Percentiles rank a stretch among this genome's conserved stretches.
These are phyloP conservation scores for Neurospora sp. DNA, from an alignment of 2,329 filamentous ascomycete species.

Conservation along the genomic window DNA sequence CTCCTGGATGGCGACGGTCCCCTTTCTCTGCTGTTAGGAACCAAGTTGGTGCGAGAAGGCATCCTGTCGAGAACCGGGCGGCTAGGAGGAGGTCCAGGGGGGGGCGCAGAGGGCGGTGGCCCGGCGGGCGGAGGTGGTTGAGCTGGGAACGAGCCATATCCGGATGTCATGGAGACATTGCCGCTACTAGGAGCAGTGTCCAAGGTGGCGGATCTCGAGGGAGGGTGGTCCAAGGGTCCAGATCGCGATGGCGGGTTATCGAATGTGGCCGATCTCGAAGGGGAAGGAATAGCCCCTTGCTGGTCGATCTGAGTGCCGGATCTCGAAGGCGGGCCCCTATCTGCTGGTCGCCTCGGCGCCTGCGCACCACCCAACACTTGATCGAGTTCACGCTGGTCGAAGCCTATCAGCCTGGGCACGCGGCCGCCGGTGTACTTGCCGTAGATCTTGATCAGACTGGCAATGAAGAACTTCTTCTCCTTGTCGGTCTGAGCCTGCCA, in stretches of 20 bases:
- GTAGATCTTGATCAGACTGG: conserved; percentile 91
- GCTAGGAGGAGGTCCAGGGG: conserved; percentile 15
- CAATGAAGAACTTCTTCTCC: conserved; percentile 98
- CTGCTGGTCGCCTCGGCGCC: conserved; percentile 14
- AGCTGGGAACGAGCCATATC: conserved; percentile 13
- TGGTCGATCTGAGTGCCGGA: background rate
- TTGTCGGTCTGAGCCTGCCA: conserved; percentile 91
- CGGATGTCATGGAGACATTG: conserved; percentile 16
- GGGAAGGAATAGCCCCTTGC: background rate
- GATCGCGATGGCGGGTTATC: conserved; percentile 20
- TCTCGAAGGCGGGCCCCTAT: conserved; percentile 5
- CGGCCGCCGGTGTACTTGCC: conserved; percentile 90
- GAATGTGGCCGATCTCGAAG: background rate
- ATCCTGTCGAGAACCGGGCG: conserved; percentile 11
- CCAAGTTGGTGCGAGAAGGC: conserved; percentile 22
- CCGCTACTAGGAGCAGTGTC: conserved; percentile 13
- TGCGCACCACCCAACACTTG: conserved; percentile 53
- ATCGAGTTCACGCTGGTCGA: conserved; percentile 70
- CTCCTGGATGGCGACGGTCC: conserved; percentile 39
- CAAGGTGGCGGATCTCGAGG: conserved; percentile 9
- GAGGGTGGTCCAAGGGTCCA: conserved; percentile 7
- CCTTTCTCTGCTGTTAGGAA: conserved; percentile 19
- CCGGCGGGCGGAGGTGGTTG: conserved; percentile 9
- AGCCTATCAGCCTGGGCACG: conserved; percentile 68
- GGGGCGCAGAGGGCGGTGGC: conserved; percentile 20